Evolutionary conservation across 2,329 filamentous ascomycete species (phyloP).

Genomic region (Fusarium sp.): DNA sequence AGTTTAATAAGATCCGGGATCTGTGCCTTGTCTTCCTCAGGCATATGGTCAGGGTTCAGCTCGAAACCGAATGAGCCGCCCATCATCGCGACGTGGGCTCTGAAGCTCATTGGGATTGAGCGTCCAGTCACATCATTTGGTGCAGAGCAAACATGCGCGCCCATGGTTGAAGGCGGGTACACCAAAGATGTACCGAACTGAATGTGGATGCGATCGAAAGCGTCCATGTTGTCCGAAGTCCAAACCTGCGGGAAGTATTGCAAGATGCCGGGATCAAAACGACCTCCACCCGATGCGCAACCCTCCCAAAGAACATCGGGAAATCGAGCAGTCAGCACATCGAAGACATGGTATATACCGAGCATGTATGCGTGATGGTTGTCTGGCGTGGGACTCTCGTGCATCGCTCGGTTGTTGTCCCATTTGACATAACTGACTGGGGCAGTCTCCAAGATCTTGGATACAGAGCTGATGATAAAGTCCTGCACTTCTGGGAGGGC

Average conservation of each 20-base stretch:
- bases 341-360: conserved; percentile 70
- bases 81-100: conserved; percentile 74
- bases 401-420: conserved; percentile 74
- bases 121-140: conserved; percentile 68
- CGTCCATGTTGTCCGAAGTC: conserved; percentile 74
- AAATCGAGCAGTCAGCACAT: conserved; percentile 67
- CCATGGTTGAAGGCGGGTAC: conserved; percentile 72
- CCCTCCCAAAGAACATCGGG: conserved; percentile 73
- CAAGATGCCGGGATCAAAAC: conserved; percentile 71
- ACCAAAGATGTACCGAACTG: conserved; percentile 71
- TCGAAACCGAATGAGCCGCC: conserved; percentile 74
- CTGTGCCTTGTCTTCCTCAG: conserved; percentile 59
- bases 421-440: conserved; percentile 72
- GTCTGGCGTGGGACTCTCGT: conserved; percentile 65
- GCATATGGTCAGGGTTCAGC: conserved; percentile 64
- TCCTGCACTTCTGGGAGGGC: conserved; percentile 70
- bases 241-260: conserved; percentile 74
- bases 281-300: conserved; percentile 71
- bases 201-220: conserved; percentile 67
- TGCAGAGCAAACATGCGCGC: conserved; percentile 70
- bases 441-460: conserved; percentile 62
- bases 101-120: conserved; percentile 66
- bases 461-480: conserved; percentile 66
- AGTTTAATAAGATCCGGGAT: conserved; percentile 65
- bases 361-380: conserved; percentile 69